Evolutionary conservation across 768 basidiomycete species (phyloP), one percentile per base, ranked within the genome.

Genomic region (Lactifluus echinatus): DNA sequence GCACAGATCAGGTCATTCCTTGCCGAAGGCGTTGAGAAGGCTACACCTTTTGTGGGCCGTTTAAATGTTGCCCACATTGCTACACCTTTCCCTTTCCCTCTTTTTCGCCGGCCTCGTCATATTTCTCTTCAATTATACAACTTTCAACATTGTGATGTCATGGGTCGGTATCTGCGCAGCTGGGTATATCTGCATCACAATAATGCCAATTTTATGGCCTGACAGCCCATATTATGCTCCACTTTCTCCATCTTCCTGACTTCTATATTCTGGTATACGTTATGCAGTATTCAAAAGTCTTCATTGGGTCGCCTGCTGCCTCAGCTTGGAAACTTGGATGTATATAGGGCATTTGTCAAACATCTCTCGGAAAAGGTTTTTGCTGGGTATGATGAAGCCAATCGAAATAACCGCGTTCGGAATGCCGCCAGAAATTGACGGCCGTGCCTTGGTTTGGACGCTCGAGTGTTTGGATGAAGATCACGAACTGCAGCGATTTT

Each of bases 71-170:
- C 59, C 61, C 8, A 14, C 51, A 0, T 24, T 62, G 8, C 33
- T 62, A 6, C 58, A 61, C 17, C 21, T 60, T 2, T 60, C 61
- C 11, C 45, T 61, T 28, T 60, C 52, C 54, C 40, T 62, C 10
- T 62, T 62, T 49, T 50, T 62, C n/a, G 17, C 33, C 3, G 59
- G 61, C 4, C 59, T 62, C 15, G 1, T 45, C n/a, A n/a, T 55
- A 14, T 61, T 60, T 23, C 31, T 62, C 21, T 60, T 49, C 21
- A 47, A 62, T 28, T 12, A 23, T 14, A 37, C 51, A 0, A 39
- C 60, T 7, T 55, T 55, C 31, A 42, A 7, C 1, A 46, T 19
- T 4, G 46, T n/a, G 6, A 10, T 19, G 1, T 47, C 17, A 21
- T 55, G 54, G 46, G 17, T 55, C 14, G 54, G 46, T 24, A 0